Conservation (phyloP, 495 filamentous ascomycete species). For the Cryomyces minteri region DNA sequence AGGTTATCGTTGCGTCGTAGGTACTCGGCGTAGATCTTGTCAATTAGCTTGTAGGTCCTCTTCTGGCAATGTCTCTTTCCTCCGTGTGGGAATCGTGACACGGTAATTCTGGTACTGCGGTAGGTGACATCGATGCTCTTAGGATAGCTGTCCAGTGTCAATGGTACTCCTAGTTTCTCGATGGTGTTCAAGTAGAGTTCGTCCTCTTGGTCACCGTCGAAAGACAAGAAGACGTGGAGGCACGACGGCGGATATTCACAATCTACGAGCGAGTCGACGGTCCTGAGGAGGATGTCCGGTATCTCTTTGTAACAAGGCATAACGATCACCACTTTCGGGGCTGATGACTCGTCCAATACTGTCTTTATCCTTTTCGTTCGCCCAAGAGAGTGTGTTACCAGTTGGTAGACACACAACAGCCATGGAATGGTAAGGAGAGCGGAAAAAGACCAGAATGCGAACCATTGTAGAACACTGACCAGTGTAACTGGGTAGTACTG, state of each 20-base stretch:
- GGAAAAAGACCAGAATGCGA: conserved; percentile 91
- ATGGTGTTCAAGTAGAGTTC: conserved; percentile 82
- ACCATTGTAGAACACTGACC: conserved; percentile 70
- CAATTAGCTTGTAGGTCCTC: conserved; percentile 83
- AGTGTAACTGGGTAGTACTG: conserved; percentile 47
- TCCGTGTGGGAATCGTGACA: conserved; percentile 85
- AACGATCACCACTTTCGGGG: conserved; percentile 89
- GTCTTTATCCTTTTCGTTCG: conserved; percentile 66
- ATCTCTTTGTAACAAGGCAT: conserved; percentile 97
- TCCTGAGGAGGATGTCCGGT: conserved; percentile 68
- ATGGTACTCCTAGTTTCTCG: conserved; percentile 68
- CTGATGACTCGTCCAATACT: conserved; percentile 64
- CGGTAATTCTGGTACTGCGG: conserved; percentile 63
- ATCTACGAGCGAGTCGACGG: conserved; percentile 80
- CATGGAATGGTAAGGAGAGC: conserved; percentile 71
- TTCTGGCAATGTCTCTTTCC: conserved; percentile 93
- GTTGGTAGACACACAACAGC: conserved; percentile 81
- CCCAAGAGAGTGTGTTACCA: conserved; percentile 72
- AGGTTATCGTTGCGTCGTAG: conserved; percentile 77
- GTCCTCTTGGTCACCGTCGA: conserved; percentile 78
- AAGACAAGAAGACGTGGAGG: conserved; percentile 92
- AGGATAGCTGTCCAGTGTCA: conserved; percentile 60
- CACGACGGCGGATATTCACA: conserved; percentile 90
- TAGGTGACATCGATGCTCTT: conserved; percentile 85
- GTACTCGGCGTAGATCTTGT: conserved; percentile 83